These are phyloP conservation scores for Geotrichum phurueaensis DNA, from an alignment of 1,139 yeast genomes.

Conservation along the genomic window DNA sequence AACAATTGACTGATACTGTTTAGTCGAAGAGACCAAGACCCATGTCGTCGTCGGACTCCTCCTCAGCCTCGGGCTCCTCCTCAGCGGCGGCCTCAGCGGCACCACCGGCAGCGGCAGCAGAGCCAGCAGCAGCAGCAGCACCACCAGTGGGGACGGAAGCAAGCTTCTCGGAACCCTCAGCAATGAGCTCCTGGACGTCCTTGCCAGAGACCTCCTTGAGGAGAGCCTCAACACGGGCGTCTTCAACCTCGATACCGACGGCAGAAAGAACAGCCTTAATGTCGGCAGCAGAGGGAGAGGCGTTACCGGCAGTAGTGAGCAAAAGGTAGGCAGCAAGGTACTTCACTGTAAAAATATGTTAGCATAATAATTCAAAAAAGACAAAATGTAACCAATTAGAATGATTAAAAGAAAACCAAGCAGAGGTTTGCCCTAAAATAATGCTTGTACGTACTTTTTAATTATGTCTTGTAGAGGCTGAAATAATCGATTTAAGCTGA, in stretches of 20 bases:
- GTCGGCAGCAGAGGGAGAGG: constrained; percentile 87
- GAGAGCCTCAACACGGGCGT: constrained; percentile 76
- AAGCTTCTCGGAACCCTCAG: constrained; percentile 93
- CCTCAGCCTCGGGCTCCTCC: constrained; percentile 59
- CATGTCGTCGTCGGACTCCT: constrained; percentile 58
- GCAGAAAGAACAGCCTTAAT: constrained; percentile 83
- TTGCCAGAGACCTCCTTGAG: constrained; percentile 92
- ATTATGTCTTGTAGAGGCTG: constrained; percentile 22
- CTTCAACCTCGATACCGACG: constrained; percentile 94
- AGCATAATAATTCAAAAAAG: constrained; percentile 3
- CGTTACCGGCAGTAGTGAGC: constrained; percentile 44
- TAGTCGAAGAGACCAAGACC: constrained; percentile 45
- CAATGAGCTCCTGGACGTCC: constrained; percentile 83
- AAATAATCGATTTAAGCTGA: constrained; percentile 57
- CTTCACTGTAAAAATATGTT: constrained; percentile 35
- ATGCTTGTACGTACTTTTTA: not conserved
- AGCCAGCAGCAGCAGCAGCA: constrained; percentile 75
- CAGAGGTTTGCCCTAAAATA: not conserved
- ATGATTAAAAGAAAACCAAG: not conserved
- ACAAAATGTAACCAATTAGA: not conserved
- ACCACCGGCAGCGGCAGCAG: constrained; percentile 60
- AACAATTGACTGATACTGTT: constrained; percentile 19
- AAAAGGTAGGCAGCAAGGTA: constrained; percentile 47
- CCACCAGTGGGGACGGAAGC: constrained; percentile 98
- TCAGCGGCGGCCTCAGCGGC: constrained; percentile 71